phyloP scores from a whole-genome alignment of 208 protist species.

The Trypanosoma melophagium region DNA sequence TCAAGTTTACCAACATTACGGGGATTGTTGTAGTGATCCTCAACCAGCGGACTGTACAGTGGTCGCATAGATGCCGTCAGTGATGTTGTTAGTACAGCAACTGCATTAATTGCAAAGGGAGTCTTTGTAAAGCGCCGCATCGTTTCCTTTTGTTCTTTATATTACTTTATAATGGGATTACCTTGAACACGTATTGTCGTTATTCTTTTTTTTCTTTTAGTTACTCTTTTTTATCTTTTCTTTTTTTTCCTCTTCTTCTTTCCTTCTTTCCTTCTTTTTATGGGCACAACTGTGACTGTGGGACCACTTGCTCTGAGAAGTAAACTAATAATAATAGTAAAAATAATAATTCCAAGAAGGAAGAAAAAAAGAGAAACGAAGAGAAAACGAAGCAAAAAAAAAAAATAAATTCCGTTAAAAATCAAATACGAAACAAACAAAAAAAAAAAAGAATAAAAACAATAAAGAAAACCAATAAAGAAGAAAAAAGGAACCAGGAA shows the following conservation, averaged over 20 bases:
- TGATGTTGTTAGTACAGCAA: conserved; percentile 12
- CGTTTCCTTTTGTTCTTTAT: not conserved
- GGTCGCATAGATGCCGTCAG: conserved; percentile 40
- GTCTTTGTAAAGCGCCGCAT: conserved; percentile 24
- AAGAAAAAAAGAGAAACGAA: not conserved
- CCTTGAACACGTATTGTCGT: not conserved
- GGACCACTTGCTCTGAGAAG: not conserved
- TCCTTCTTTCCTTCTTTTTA: not conserved
- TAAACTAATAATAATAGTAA: not conserved
- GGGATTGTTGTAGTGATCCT: conserved; percentile 99
- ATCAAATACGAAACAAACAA: not conserved
- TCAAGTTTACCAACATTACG: conserved; percentile 98
- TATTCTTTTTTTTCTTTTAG: not conserved
- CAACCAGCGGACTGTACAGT: conserved; percentile 95
- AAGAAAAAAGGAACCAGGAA: not conserved
- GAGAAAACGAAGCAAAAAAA: not conserved
- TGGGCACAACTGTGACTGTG: not conserved
- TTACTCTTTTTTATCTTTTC: not conserved
- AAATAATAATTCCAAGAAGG: not conserved
- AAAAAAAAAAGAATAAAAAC: not conserved
- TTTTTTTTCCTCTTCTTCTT: not conserved
- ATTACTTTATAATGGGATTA: not conserved
- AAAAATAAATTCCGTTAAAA: not conserved
- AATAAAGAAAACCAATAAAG: not conserved
- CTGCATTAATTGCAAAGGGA: not conserved